phyloP scores from a whole-genome alignment of 2,329 filamentous ascomycete species.

The Colletotrichum filicis region DNA sequence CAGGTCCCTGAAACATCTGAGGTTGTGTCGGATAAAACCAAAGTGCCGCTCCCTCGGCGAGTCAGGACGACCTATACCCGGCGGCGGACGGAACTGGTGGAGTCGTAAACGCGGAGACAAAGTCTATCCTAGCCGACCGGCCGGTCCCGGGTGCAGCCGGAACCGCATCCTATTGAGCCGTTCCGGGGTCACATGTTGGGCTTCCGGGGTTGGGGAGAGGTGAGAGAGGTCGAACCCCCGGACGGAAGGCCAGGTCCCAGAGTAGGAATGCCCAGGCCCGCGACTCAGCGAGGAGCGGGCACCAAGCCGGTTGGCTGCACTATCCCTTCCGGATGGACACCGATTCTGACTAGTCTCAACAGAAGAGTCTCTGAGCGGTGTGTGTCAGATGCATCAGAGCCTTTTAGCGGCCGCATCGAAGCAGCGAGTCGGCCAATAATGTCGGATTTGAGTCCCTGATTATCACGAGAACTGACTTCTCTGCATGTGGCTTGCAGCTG shows the following conservation, averaged over 20 bases:
- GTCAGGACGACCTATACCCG: not conserved
- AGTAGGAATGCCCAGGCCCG: not conserved
- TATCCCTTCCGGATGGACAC: not conserved
- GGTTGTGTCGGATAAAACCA: not conserved
- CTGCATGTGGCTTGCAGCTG: constrained; percentile 35
- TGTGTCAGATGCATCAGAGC: constrained; percentile 35
- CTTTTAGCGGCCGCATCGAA: constrained; percentile 30
- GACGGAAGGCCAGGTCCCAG: not conserved
- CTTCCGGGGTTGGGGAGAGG: not conserved
- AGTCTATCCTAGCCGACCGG: not conserved
- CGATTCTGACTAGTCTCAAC: constrained; percentile 28
- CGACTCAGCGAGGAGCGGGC: constrained; percentile 5
- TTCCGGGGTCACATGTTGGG: not conserved
- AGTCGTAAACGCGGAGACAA: not conserved
- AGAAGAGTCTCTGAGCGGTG: constrained; percentile 33
- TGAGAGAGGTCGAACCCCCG: not conserved
- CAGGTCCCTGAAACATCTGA: not conserved
- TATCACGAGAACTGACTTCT: constrained; percentile 27
- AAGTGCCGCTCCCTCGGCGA: not conserved
- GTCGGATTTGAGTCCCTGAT: not conserved
- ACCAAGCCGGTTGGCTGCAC: constrained; percentile 16
- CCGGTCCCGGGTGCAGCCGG: constrained; percentile 9
- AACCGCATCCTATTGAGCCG: not conserved
- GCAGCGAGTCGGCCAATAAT: constrained; percentile 2
- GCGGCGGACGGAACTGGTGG: not conserved